These are phyloP conservation scores for Endoconidiophora polonica DNA, from an alignment of 2,329 filamentous ascomycete species.

Conservation along the genomic window DNA sequence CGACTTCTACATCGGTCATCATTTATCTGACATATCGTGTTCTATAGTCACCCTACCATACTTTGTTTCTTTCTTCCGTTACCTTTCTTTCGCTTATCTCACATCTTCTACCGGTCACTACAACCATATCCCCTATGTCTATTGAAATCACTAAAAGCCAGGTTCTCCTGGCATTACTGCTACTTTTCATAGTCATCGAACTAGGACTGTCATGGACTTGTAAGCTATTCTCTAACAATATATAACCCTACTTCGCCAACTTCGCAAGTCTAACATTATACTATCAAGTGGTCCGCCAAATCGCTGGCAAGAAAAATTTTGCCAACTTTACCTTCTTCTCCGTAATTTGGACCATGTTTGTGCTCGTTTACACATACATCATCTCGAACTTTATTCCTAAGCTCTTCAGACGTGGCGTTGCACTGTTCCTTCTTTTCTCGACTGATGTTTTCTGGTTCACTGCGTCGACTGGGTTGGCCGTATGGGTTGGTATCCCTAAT, in stretches of 20 bases:
- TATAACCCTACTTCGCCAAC: neutral
- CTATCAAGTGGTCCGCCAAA: conserved; percentile 34
- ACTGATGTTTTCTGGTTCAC: conserved; percentile 85
- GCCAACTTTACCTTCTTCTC: conserved; percentile 70
- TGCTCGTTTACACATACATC: conserved; percentile 53
- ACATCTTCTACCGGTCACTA: too few relatives aligned
- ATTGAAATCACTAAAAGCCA: conserved; percentile 6
- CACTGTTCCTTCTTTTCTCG: conserved; percentile 50
- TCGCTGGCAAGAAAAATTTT: conserved; percentile 20
- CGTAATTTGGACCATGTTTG: conserved; percentile 52
- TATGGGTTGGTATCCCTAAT: conserved; percentile 37
- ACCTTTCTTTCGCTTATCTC: too few relatives aligned
- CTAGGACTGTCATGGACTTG: conserved; percentile 60
- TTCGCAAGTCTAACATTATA: neutral
- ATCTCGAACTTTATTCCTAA: conserved; percentile 45
- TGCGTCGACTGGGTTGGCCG: conserved; percentile 63
- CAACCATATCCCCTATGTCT: too few relatives aligned
- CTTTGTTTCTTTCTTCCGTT: too few relatives aligned
- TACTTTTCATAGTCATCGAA: conserved; percentile 36
- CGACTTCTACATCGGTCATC: too few relatives aligned
- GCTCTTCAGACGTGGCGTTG: conserved; percentile 45
- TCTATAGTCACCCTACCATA: too few relatives aligned
- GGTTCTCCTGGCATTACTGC: conserved; percentile 6
- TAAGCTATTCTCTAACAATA: conserved; percentile 23
- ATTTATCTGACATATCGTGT: too few relatives aligned